phyloP scores from a whole-genome alignment of 257 asterid species.

The Echium plantagineum region DNA sequence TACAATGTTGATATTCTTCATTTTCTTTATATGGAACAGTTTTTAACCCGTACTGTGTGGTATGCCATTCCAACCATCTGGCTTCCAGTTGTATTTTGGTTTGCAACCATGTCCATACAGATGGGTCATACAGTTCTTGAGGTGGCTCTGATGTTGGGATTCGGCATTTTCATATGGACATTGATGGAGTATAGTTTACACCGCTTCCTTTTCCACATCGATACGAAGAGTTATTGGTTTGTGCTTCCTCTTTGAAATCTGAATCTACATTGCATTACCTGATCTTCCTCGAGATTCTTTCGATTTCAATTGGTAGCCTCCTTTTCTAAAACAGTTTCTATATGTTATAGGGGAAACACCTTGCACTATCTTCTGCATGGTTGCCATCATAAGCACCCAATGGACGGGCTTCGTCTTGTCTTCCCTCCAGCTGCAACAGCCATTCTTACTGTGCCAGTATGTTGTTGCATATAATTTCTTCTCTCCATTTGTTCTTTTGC shows the following conservation, averaged over 20 bases:
- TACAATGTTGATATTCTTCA: constrained; percentile 8
- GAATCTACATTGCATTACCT: background rate
- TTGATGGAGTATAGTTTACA: constrained; percentile 30
- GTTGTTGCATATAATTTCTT: constrained; percentile 5
- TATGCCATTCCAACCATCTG: constrained; percentile 76
- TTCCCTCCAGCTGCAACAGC: constrained; percentile 42
- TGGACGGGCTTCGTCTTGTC: constrained; percentile 42
- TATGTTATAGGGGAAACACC: constrained; percentile 29
- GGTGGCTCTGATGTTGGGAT: constrained; percentile 23
- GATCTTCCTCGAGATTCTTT: too few species aligned
- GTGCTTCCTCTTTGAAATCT: constrained; percentile 1
- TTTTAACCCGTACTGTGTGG: constrained; percentile 64
- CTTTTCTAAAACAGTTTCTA: background rate
- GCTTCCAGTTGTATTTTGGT: constrained; percentile 72
- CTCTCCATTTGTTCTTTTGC: background rate
- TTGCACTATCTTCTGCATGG: constrained; percentile 39
- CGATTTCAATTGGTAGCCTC: too few species aligned
- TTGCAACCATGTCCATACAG: constrained; percentile 26
- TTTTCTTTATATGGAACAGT: constrained; percentile 32
- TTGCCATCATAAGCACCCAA: constrained; percentile 44
- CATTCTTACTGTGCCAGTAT: constrained; percentile 29
- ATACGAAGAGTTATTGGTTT: constrained; percentile 31
- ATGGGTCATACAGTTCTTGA: constrained; percentile 39
- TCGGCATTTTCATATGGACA: constrained; percentile 49
- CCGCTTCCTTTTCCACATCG: constrained; percentile 33